Percentiles rank a stretch among this genome's conserved stretches.
phyloP scores from a whole-genome alignment of 352 stramenopile genomes.

The Pelagophyceae sp. region DNA sequence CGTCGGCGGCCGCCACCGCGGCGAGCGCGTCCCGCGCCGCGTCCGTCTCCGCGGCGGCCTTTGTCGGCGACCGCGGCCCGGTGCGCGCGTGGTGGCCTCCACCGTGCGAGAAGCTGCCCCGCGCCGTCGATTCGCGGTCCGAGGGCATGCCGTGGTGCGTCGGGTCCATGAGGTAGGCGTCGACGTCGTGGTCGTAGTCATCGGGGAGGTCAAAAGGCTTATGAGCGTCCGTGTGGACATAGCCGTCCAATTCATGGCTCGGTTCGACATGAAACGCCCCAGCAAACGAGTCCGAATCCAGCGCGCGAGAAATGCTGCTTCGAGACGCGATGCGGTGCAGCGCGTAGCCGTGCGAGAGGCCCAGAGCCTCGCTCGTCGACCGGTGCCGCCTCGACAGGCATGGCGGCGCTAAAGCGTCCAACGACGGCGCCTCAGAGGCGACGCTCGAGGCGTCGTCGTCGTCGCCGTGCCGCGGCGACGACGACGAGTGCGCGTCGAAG shows the following conservation, averaged over 20 bases:
- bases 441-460: neutral
- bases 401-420: too few species aligned
- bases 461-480: neutral
- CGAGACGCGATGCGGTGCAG: neutral
- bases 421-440: neutral
- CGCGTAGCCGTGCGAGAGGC: neutral
- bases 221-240: slow-evolving; percentile 24
- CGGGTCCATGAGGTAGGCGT: neutral
- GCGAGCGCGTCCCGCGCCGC: too few species aligned
- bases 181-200: slow-evolving; percentile 5
- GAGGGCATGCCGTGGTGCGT: too few species aligned
- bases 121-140: too few species aligned
- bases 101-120: too few species aligned
- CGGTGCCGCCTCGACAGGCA: neutral
- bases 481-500: neutral
- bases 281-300: neutral
- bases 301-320: neutral
- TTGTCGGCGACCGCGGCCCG: too few species aligned
- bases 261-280: neutral
- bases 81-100: too few species aligned
- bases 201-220: slow-evolving; percentile 20
- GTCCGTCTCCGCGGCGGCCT: too few species aligned
- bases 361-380: neutral
- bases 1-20: too few species aligned
- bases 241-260: slow-evolving; percentile 27